These are phyloP conservation scores for Russula virescens DNA, from an alignment of 768 basidiomycete genomes.

Conservation along the genomic window DNA sequence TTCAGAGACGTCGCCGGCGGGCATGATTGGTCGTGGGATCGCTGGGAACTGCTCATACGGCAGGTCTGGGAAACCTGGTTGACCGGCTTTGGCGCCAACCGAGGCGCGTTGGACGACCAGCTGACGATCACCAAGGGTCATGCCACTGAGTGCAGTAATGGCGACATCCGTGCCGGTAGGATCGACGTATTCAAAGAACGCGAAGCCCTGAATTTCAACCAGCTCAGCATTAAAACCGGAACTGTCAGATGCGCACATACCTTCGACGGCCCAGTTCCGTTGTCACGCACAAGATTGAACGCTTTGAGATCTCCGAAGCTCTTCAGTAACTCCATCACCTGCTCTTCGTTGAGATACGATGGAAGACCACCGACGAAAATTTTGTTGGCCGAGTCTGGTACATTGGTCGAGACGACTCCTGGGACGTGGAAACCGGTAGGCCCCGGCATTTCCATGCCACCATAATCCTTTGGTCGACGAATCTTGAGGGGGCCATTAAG, in stretches of 20 bases:
- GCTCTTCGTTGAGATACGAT: slow-evolving; percentile 93
- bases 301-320: slow-evolving; percentile 96
- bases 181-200: slow-evolving; percentile 98
- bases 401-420: slow-evolving; percentile 93
- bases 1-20: slow-evolving; percentile 61
- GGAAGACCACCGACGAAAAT: slow-evolving; percentile 96
- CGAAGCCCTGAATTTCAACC: slow-evolving; percentile 69
- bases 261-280: slow-evolving; percentile 83
- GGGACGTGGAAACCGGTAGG: slow-evolving; percentile 61
- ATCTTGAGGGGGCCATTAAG: slow-evolving; percentile 95
- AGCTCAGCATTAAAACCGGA: not conserved
- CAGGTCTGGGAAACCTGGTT: slow-evolving; percentile 55
- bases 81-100: slow-evolving; percentile 79
- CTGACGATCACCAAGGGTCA: slow-evolving; percentile 94
- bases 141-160: slow-evolving; percentile 92
- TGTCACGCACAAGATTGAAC: slow-evolving; percentile 97
- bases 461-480: slow-evolving; percentile 95
- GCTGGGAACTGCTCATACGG: slow-evolving; percentile 79
- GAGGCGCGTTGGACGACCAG: slow-evolving; percentile 96
- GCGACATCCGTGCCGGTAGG: slow-evolving; percentile 86
- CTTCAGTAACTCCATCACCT: slow-evolving; percentile 96
- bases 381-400: slow-evolving; percentile 97
- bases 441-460: slow-evolving; percentile 54
- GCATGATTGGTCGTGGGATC: slow-evolving; percentile 84
- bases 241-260: slow-evolving; percentile 35